Base-by-base conservation (phyloP, 208 protist genomes). In the Phytomonas francai region DNA sequence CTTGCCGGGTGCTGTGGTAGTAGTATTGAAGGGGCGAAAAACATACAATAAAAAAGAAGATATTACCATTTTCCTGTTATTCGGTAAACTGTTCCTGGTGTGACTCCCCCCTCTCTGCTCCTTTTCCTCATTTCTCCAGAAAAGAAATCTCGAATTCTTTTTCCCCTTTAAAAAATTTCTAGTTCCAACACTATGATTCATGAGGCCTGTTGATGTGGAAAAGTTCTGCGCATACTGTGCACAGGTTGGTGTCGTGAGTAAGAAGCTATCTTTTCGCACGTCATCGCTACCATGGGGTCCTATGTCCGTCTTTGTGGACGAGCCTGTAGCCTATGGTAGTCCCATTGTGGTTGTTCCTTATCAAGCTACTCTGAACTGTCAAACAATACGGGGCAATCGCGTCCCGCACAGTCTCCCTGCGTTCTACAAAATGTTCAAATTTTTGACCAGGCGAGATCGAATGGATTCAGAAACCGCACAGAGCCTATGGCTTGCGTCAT, bases 341-440 rank as follows among this genome's bases (percentile, higher is more conserved):
- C 78, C 84, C 0, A 63, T 96, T 34, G 72, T 88, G 34, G 80
- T 63, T 19, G 84, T 93, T 14, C 90, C 90, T 7, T 93, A 93
- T 74, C 65, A 68, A 31, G 56, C 71, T n/a, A 76, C 81, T 59
- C 63, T 92, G 32, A 93, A 93, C 34, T 72, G 67, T 16, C 80
- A 93, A 68, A 93, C 85, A 6, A 57, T 91, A 36, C 76, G 80
- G 27, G 89, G 89, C 22, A 80, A 80, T 45, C 61, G 78, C 32
- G 57, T 80, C 56, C 81, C 85, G 2, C 60, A n/a, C 0, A 72
- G 70, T 0, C 33, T 92, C 29, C 87, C 87, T 0, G 68, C 90
- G 49, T 67, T 85, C 33, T 57, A 68, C 30, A 69, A 80, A 34
- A 74, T 84, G 68, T 51, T 79, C 39, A 51, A 62, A 0, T 89